Evolutionary conservation across 1,284 basidiomycete genomes (phyloP), one percentile per base, ranked within the genome.

Genomic region (Tilletia setariae): DNA sequence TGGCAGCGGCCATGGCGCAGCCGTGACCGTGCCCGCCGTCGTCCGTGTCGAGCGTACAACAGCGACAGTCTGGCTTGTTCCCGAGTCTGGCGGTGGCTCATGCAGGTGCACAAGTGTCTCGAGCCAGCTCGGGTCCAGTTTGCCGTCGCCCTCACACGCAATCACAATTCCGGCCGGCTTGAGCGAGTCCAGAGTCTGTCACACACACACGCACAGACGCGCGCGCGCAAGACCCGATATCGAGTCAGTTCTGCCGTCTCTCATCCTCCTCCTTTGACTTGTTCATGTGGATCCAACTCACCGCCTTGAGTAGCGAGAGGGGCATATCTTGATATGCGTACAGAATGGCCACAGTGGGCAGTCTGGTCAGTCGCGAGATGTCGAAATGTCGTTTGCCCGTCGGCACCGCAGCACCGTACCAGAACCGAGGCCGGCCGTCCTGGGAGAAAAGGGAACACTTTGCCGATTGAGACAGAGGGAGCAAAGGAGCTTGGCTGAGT

Each of bases 311-410:
- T 30, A 73, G 66, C 23, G 62, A 43, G 2, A 40, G 56, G 28
- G 70, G 66, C n/a, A 70, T 65, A 16, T 56, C 70, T 40, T 70
- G 64, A 46, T 59, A 72, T 30, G 64, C 74, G 64, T 76, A 77
- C 28, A 79, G 46, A 61, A 81, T 72, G 62, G 76, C 77, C 15
- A 82, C 80, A 1, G 65, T 70, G 11, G 79, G 79, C 0, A 81
- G 66, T 1, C 63, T 53, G 19, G 49, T 53, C 9, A 78, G 63
- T 3, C 67, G 63, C 43, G 69, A 46, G 43, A 79, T 43, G 59
- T 78, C 70, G 65, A 74, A 46, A n/a, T 46, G 44, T n/a, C 44
- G 44, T n/a, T 46, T 46, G 1, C 44, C 44, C n/a, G 44, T 46
- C 13, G 44, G 44, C 13, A n/a, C n/a, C 15, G 44, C 13, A 13